phyloP scores from a whole-genome alignment of 768 basidiomycete genomes.

The Amanita subjunquillea region DNA sequence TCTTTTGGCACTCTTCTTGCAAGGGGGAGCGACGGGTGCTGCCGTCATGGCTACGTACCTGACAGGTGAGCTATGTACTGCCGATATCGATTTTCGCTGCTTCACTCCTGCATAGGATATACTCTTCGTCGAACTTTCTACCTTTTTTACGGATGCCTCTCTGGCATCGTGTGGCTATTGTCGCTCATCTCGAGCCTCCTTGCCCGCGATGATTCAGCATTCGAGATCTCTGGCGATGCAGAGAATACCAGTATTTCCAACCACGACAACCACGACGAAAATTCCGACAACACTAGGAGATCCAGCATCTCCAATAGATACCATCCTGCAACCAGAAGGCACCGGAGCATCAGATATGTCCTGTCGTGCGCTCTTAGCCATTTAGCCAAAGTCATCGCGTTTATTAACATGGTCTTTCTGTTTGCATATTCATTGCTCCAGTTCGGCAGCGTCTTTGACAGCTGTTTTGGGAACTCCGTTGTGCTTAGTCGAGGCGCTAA shows the following conservation, averaged over 20 bases:
- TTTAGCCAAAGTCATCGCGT: constrained; percentile 18
- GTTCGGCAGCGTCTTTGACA: constrained; percentile 21
- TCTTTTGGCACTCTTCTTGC: constrained; percentile 8
- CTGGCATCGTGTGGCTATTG: constrained; percentile 14
- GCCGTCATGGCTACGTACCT: constrained; percentile 12
- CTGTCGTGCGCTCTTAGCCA: constrained; percentile 18
- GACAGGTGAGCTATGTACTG: constrained; percentile 6
- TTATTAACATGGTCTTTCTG: constrained; percentile 20
- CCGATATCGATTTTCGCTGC: background rate
- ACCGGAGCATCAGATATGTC: constrained; percentile 5
- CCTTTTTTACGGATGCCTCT: constrained; percentile 13
- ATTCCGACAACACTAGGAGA: too few species aligned
- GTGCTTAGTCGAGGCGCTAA: constrained; percentile 14
- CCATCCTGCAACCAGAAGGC: background rate
- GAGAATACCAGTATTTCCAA: too few species aligned
- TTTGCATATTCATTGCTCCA: constrained; percentile 20
- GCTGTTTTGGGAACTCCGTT: constrained; percentile 24
- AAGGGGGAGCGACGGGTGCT: constrained; percentile 14
- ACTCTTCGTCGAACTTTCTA: background rate
- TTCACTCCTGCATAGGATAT: background rate
- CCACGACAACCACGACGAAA: too few species aligned
- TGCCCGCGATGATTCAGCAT: too few species aligned
- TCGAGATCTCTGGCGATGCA: too few species aligned
- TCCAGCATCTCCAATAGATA: constrained; percentile 7
- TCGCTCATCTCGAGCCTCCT: constrained; percentile 20